Conservation (phyloP, 331 rosid species). For the Arachis monticola region DNA sequence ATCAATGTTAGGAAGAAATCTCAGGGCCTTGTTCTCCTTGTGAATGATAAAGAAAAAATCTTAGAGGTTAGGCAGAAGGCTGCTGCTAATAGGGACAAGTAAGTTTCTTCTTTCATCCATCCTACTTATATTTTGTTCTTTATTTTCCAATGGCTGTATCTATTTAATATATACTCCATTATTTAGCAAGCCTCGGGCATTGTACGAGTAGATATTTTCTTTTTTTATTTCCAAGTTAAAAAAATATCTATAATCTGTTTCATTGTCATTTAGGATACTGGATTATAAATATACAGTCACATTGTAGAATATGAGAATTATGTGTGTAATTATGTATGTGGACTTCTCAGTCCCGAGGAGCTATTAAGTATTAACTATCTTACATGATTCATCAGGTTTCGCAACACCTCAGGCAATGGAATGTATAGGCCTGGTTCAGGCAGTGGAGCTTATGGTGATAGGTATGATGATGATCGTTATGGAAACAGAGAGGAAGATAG, state of each 20-base stretch:
- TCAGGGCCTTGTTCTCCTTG: conserved; percentile 84
- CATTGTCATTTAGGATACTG: conserved; percentile 17
- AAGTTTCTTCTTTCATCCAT: conserved; percentile 40
- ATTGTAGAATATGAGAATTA: conserved; percentile 17
- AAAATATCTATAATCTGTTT: conserved; percentile 13
- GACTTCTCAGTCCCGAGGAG: conserved; percentile 25
- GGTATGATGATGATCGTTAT: conserved; percentile 78
- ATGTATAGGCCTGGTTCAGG: conserved; percentile 73
- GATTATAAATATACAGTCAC: conserved; percentile 24
- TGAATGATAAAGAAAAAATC: conserved; percentile 93
- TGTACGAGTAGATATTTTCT: conserved; percentile 4
- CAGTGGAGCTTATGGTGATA: conserved; percentile 63
- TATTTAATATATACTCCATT: conserved; percentile 2
- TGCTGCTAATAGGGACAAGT: conserved; percentile 93
- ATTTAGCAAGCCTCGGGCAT: conserved; percentile 7
- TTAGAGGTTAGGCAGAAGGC: conserved; percentile 96
- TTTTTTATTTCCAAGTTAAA: conserved; percentile 4
- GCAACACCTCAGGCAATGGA: conserved; percentile 65
- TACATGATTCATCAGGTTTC: conserved; percentile 66
- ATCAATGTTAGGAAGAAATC: conserved; percentile 97
- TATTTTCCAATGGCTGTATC: conserved; percentile 12
- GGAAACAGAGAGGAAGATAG: conserved; percentile 77
- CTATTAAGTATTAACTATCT: conserved; percentile 31
- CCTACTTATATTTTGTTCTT: conserved; percentile 14
- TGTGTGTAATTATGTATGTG: not conserved